Conservation (phyloP, 176 grass and related monocot species). For the Sorghum bicolor region DNA sequence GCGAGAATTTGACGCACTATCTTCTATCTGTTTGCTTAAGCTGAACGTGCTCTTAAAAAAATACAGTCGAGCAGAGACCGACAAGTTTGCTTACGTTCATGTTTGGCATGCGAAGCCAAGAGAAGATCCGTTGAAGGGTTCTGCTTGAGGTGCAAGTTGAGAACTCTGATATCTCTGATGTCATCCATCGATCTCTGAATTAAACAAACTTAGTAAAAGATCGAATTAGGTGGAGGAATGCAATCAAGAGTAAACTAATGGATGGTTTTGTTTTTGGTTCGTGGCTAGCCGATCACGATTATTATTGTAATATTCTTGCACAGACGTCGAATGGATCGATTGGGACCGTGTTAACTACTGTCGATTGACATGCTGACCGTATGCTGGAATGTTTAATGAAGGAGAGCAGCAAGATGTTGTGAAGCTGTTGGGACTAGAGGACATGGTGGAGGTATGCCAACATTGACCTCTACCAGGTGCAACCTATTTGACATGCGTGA, state of each 20-base stretch:
- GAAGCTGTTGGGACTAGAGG: neutral
- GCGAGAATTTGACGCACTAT: neutral
- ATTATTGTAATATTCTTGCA: slow-evolving; percentile 16
- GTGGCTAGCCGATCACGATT: neutral
- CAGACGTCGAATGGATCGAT: neutral
- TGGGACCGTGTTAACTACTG: neutral
- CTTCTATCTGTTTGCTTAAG: neutral
- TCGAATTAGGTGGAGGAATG: neutral
- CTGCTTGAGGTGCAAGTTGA: neutral
- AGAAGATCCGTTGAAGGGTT: neutral
- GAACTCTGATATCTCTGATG: neutral
- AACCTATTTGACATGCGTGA: neutral
- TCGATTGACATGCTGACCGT: neutral
- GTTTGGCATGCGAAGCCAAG: neutral
- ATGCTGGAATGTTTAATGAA: neutral
- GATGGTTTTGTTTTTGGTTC: neutral
- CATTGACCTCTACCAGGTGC: neutral
- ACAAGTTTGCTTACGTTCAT: neutral
- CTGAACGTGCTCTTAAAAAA: neutral
- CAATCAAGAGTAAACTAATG: slow-evolving; percentile 16
- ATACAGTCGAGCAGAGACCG: neutral
- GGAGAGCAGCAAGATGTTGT: neutral
- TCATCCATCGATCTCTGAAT: neutral
- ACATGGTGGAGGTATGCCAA: neutral
- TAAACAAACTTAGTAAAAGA: neutral